Evolutionary conservation across 495 filamentous ascomycete genomes (phyloP), one percentile per base, ranked within the genome.

Genomic region (Bathelium albidoporum): DNA sequence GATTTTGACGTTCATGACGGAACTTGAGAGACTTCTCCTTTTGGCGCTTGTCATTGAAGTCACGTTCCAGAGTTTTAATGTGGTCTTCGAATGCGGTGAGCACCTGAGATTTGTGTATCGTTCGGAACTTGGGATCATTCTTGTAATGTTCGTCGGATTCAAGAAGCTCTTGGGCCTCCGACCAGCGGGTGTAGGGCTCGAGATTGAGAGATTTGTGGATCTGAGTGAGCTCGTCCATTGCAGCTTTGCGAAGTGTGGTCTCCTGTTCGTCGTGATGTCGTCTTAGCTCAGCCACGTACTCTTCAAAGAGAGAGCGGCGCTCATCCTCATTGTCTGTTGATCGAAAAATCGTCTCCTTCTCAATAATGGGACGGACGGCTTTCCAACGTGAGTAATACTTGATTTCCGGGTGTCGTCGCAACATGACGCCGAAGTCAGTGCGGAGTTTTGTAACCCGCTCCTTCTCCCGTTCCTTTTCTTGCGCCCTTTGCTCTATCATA

Each of bases 341-440:
- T 64, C 90, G 86, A 78, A 97, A 98, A 62, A 93, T 95, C 28
- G 90, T 91, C 79, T 98, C 94, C 59, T 88, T 89, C 75, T 97
- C 89, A 70, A 98, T 94, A 59, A 96, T 96, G 20, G 91, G 91
- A 45, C 89, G 87, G 62, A 92, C 92, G 32, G 89, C 97, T 81
- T 90, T 97, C 95, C 95, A 98, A 62, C 92, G 88, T 64, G 92
- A 97, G 76, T 96, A 97, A 68, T 96, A 86, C 76, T 93, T 95
- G 73, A 99, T 97, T 78, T 97, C 94, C 69, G 92, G 90, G 74
- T 97, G 95, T 65, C 91, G 92, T 74, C 87, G 90, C 68, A 97
- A 80, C 94, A 99, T 99, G 61, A 86, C 92, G 69, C 85, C 87
- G 77, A 97, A 99, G 78, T 97, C 93, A 74, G 89, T 81, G 66